phyloP scores from a whole-genome alignment of 108 stramenopile genomes.

The Nitzschia sp. region DNA sequence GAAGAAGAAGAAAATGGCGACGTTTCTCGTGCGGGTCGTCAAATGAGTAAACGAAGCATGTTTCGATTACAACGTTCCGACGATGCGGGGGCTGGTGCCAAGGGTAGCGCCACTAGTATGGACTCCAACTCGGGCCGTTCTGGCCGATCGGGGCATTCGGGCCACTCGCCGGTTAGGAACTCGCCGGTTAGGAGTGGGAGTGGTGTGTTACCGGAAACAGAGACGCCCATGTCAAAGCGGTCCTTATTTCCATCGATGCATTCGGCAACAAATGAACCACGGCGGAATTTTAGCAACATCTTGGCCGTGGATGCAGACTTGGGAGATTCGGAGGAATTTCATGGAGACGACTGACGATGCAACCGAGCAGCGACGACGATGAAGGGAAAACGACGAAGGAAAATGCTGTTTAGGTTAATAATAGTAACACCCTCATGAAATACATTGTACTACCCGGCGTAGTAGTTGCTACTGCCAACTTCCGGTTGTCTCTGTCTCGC shows the following conservation, averaged over 20 bases:
- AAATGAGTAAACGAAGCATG: constrained; percentile 1
- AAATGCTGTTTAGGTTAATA: too few relatives aligned
- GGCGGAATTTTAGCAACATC: constrained; percentile 12
- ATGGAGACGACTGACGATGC: not conserved
- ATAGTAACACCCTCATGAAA: too few relatives aligned
- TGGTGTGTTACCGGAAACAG: not conserved
- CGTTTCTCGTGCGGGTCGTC: not conserved
- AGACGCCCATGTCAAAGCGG: constrained; percentile 2
- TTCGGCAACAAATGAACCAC: constrained; percentile 5
- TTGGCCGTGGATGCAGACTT: constrained; percentile 1
- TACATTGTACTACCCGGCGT: too few relatives aligned
- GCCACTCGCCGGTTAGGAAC: too few relatives aligned
- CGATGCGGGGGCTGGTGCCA: too few relatives aligned
- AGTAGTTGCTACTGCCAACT: too few relatives aligned
- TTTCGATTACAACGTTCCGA: constrained; percentile 9
- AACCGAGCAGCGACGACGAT: too few relatives aligned
- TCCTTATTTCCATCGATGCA: constrained; percentile 13
- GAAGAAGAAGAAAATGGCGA: constrained; percentile 3
- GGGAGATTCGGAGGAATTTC: not conserved
- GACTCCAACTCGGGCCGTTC: not conserved
- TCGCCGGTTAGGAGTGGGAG: too few relatives aligned
- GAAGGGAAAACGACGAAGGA: too few relatives aligned
- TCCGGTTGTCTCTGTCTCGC: too few relatives aligned
- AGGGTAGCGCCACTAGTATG: not conserved
- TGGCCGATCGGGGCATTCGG: too few relatives aligned